phyloP scores from a whole-genome alignment of 768 basidiomycete genomes.

The Candolleomyces aberdarensis region DNA sequence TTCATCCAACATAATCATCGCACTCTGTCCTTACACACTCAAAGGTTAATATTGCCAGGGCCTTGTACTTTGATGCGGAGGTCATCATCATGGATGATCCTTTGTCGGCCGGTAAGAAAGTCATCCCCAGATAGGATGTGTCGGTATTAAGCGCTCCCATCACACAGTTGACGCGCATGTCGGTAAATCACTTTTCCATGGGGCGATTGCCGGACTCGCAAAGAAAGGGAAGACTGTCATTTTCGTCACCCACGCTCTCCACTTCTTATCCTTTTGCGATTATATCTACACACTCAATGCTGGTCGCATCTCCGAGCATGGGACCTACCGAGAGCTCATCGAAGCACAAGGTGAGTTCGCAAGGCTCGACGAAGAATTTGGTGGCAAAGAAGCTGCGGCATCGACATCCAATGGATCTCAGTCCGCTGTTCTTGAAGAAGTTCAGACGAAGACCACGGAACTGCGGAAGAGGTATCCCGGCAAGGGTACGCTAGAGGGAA shows the following conservation, averaged over 20 bases:
- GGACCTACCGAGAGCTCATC: slow-evolving; percentile 56
- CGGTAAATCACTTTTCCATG: slow-evolving; percentile 62
- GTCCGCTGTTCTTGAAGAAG: slow-evolving; percentile 1
- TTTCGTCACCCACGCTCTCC: slow-evolving; percentile 84
- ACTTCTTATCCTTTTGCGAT: slow-evolving; percentile 80
- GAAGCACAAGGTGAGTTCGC: slow-evolving; percentile 50
- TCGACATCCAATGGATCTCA: slow-evolving; percentile 6
- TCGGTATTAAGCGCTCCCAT: background rate
- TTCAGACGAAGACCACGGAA: slow-evolving; percentile 1
- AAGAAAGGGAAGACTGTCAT: slow-evolving; percentile 64
- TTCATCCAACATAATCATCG: background rate
- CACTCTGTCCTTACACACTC: background rate
- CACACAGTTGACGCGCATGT: slow-evolving; percentile 69
- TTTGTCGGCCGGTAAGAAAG: slow-evolving; percentile 50
- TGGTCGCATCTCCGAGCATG: slow-evolving; percentile 70
- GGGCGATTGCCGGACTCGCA: slow-evolving; percentile 49
- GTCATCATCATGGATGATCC: slow-evolving; percentile 64
- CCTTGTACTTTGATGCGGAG: slow-evolving; percentile 64
- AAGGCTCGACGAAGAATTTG: slow-evolving; percentile 58
- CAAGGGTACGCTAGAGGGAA: slow-evolving; percentile 62
- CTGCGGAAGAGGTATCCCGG: slow-evolving; percentile 27
- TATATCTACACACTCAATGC: slow-evolving; percentile 73
- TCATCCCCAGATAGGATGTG: background rate
- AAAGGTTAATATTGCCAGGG: slow-evolving; percentile 67
- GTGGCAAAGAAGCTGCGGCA: slow-evolving; percentile 42